Evolutionary conservation across 768 basidiomycete species (phyloP).

Genomic region (Coprinopsis cinerea): DNA sequence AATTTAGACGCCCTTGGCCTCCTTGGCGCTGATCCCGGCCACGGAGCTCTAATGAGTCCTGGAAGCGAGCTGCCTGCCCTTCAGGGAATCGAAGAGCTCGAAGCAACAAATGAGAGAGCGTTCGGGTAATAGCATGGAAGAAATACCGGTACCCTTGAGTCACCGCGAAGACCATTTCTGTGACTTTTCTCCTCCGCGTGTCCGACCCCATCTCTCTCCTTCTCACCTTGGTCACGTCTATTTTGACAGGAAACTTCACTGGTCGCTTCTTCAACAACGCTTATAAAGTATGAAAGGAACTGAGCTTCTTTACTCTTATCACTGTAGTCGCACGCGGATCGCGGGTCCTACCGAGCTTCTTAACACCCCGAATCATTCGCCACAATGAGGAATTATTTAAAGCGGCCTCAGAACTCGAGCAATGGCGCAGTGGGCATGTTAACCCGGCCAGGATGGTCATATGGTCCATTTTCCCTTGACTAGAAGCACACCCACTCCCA

Average conservation of each 20-base stretch:
- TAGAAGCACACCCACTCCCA: background rate
- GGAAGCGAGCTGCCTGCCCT: too few species aligned
- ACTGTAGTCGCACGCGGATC: background rate
- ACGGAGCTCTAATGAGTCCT: too few species aligned
- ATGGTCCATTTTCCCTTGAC: background rate
- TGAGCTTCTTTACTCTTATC: background rate
- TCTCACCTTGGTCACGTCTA: background rate
- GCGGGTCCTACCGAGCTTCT: background rate
- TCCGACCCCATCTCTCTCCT: background rate
- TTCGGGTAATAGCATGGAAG: too few species aligned
- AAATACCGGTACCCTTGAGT: too few species aligned
- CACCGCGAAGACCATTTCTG: too few species aligned
- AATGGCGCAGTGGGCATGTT: background rate
- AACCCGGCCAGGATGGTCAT: background rate
- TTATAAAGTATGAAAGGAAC: background rate
- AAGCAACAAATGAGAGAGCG: too few species aligned
- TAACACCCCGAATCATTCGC: slow-evolving; percentile 1
- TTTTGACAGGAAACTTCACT: slow-evolving; percentile 3
- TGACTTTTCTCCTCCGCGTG: too few species aligned
- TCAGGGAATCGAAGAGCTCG: too few species aligned
- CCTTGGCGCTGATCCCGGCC: background rate
- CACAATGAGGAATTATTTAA: background rate
- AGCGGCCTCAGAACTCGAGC: background rate
- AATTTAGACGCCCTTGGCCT: background rate
- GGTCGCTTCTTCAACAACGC: background rate